Percentiles rank a stretch among this genome's conserved stretches.
Conservation (phyloP, 345 rosid species). For the Dimocarpus longan region DNA sequence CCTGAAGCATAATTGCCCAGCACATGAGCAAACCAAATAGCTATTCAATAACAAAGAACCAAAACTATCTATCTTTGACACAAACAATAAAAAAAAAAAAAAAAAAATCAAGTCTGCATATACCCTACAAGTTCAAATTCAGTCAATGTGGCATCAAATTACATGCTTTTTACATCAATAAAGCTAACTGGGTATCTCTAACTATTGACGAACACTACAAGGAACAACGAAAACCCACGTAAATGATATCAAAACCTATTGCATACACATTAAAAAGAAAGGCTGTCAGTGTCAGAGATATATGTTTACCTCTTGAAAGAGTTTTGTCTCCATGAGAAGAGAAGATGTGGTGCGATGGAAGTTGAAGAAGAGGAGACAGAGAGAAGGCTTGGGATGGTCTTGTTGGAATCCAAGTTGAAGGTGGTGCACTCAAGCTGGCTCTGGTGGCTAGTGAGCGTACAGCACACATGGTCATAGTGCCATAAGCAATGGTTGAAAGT, state of each 20-base stretch:
- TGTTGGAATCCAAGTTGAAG: constrained; percentile 37
- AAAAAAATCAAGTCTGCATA: background rate
- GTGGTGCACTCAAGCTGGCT: constrained; percentile 36
- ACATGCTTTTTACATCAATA: background rate
- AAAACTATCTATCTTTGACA: background rate
- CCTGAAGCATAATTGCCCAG: constrained; percentile 43
- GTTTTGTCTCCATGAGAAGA: constrained; percentile 24
- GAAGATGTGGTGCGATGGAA: constrained; percentile 11
- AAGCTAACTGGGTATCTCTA: constrained; percentile 22
- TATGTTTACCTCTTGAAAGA: background rate
- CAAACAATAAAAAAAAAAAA: background rate
- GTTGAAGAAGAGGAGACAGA: constrained; percentile 32
- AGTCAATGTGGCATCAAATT: background rate
- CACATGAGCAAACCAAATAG: constrained; percentile 1
- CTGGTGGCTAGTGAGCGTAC: constrained; percentile 19
- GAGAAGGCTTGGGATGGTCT: constrained; percentile 46
- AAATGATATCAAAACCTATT: background rate
- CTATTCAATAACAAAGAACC: constrained; percentile 4
- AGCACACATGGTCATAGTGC: background rate
- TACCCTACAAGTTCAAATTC: background rate
- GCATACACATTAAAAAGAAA: background rate
- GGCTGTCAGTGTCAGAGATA: constrained; percentile 7
- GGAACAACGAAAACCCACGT: background rate
- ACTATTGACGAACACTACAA: background rate
- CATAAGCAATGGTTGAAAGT: no score